phyloP scores from a whole-genome alignment of 2,329 filamentous ascomycete genomes.

The Colletotrichum sublineola region DNA sequence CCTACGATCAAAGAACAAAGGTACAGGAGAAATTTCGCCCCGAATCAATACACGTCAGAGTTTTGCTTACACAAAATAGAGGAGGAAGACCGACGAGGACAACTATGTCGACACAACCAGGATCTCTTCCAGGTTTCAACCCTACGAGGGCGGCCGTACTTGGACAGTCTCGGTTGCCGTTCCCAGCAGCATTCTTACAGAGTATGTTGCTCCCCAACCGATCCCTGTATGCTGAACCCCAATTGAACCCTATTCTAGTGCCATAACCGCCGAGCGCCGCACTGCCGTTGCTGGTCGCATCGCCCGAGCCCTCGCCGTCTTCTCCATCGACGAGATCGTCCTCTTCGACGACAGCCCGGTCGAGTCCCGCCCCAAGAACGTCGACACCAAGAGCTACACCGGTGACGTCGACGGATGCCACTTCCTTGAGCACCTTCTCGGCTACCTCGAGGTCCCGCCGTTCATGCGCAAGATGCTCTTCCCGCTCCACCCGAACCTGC shows the following conservation, averaged over 20 bases:
- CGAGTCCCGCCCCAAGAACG: constrained; percentile 59
- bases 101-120: constrained; percentile 62
- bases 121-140: constrained; percentile 77
- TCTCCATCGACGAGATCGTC: constrained; percentile 86
- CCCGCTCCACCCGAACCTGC: constrained; percentile 82
- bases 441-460: constrained; percentile 86
- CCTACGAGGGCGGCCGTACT: constrained; percentile 70
- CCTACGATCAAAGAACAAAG: constrained; percentile 43
- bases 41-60: rapidly evolving
- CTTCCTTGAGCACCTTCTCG: constrained; percentile 83
- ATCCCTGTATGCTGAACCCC: not conserved
- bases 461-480: constrained; percentile 84
- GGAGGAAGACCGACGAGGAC: constrained; percentile 63
- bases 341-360: constrained; percentile 79
- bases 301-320: constrained; percentile 84
- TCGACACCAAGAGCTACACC: constrained; percentile 70
- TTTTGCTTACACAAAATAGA: constrained; percentile 53
- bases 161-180: constrained; percentile 85
- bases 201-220: constrained; percentile 61
- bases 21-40: constrained; percentile 7
- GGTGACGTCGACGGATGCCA: constrained; percentile 82
- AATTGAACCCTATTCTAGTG: constrained; percentile 59
- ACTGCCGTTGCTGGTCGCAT: constrained; percentile 80
- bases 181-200: constrained; percentile 81
- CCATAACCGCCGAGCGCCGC: constrained; percentile 80